Percentiles rank a stretch among this genome's conserved stretches.
Evolutionary conservation across 1,284 basidiomycete species (phyloP).

Genomic region (Grifola frondosa): DNA sequence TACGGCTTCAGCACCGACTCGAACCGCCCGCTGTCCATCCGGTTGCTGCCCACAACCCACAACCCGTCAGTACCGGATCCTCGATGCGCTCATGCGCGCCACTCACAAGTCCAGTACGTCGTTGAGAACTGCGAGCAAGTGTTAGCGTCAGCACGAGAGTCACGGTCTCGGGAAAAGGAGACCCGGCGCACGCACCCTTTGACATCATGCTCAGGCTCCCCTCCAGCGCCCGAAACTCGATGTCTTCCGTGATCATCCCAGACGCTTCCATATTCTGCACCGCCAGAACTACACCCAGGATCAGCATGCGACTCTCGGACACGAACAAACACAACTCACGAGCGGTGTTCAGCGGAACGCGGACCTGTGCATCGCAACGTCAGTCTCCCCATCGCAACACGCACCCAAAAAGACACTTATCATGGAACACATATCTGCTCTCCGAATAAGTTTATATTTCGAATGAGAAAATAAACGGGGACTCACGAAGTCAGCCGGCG

Average conservation of each 20-base stretch:
- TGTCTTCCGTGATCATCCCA: conserved; percentile 63
- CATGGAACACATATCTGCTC: conserved; percentile 73
- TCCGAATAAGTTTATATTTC: neutral
- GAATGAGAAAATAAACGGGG: neutral
- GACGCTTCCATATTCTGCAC: conserved; percentile 88
- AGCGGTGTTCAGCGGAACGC: conserved; percentile 90
- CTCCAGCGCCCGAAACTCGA: conserved; percentile 80
- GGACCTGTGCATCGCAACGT: conserved; percentile 55
- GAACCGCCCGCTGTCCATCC: conserved; percentile 81
- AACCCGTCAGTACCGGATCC: conserved; percentile 3
- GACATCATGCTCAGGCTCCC: conserved; percentile 88
- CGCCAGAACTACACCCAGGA: conserved; percentile 58
- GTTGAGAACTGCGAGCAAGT: conserved; percentile 62
- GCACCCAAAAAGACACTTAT: conserved; percentile 39
- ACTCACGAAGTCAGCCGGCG: conserved; percentile 75
- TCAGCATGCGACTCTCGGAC: conserved; percentile 1
- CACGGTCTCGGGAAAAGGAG: neutral
- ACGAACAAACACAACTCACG: conserved; percentile 44
- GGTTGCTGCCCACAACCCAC: conserved; percentile 34
- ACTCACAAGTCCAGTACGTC: conserved; percentile 83
- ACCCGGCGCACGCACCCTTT: conserved; percentile 51
- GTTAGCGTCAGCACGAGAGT: neutral
- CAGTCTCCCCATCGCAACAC: conserved; percentile 1
- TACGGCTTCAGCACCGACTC: conserved; percentile 77
- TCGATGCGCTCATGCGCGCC: conserved; percentile 1